Evolutionary conservation across 2,329 filamentous ascomycete genomes (phyloP).

Genomic region (Colletotrichum sp.): DNA sequence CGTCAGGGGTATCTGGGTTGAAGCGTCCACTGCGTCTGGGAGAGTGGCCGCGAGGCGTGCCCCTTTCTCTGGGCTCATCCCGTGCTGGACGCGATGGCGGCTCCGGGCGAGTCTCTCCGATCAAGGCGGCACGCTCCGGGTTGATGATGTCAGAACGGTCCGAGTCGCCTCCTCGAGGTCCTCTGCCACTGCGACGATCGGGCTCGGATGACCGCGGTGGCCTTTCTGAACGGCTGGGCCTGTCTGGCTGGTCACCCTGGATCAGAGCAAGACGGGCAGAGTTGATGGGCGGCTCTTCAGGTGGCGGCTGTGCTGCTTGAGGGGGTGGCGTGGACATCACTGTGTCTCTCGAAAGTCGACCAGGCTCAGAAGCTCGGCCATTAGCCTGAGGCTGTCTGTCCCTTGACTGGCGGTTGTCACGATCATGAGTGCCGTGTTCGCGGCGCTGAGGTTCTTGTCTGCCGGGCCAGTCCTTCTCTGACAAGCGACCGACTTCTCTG

Average conservation of each 20-base stretch:
- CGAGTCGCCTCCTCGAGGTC: constrained; percentile 28
- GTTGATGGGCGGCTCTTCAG: constrained; percentile 56
- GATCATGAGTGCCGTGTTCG: constrained; percentile 42
- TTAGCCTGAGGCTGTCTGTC: constrained; percentile 36
- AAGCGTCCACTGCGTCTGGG: constrained; percentile 50
- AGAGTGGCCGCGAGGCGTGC: constrained; percentile 48
- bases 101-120: constrained; percentile 43
- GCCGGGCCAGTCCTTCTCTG: constrained; percentile 42
- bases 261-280: constrained; percentile 60
- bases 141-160: constrained; percentile 47
- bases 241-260: constrained; percentile 33
- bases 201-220: constrained; percentile 8
- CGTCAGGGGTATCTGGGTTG: constrained; percentile 39
- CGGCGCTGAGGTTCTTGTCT: constrained; percentile 35
- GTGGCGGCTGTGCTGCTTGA: constrained; percentile 30
- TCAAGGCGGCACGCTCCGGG: constrained; percentile 51
- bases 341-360: constrained; percentile 28
- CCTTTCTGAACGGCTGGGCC: constrained; percentile 9
- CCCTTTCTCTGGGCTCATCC: constrained; percentile 41
- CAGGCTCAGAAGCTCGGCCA: constrained; percentile 29
- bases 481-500: constrained; percentile 40
- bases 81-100: constrained; percentile 42
- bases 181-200: constrained; percentile 15
- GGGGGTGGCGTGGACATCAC: constrained; percentile 24
- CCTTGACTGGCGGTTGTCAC: constrained; percentile 33